Evolutionary conservation across 2,329 filamentous ascomycete genomes (phyloP), one percentile per base, ranked within the genome.

Genomic region (Xylariales sp.): DNA sequence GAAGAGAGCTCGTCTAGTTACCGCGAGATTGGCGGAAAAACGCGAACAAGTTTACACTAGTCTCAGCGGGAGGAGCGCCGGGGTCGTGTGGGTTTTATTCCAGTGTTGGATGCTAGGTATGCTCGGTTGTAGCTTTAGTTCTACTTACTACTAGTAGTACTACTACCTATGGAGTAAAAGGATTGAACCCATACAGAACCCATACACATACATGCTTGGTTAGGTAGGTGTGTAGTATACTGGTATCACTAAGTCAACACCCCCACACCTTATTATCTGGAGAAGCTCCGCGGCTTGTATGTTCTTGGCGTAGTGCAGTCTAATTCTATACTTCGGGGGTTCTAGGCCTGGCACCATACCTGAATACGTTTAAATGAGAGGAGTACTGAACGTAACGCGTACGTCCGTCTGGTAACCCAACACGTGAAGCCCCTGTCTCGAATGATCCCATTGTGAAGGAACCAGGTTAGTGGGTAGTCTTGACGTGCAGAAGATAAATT

Each of bases 1-100:
- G 14, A 9, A 8, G 30, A 9, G 59, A 36, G 18, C 9, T 7
- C 23, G 18, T n/a, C 57, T 39, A 45, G 18, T 34, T 41, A 12
- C 12, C 23, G 49, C 45, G 46, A 65, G 64, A 62, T 62, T 66
- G 64, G 64, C 61, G 64, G 58, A 53, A 53, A 62, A 57, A 57
- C n/a, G n/a, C 6, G 12, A 16, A 16, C 7, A 45, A 34, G 1
- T 12, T 30, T 12, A 36, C 34, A 36, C 6, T 36, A 41, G 12
- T 10, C 12, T 5, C 14, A 41, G 39, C 39, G 3, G 12, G 39
- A 34, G 48, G 28, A 30, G 48, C 18, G 36, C 18, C 28, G 16
- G 53, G 43, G 36, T 16, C 43, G 36, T 50, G 12, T 30, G 12
- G 18, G 48, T 10, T 46, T 52, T 28, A 34, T 52, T 58, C 43